Conservation (phyloP, 2,329 filamentous ascomycete species). For the Aspergillus pseudoterreus region DNA sequence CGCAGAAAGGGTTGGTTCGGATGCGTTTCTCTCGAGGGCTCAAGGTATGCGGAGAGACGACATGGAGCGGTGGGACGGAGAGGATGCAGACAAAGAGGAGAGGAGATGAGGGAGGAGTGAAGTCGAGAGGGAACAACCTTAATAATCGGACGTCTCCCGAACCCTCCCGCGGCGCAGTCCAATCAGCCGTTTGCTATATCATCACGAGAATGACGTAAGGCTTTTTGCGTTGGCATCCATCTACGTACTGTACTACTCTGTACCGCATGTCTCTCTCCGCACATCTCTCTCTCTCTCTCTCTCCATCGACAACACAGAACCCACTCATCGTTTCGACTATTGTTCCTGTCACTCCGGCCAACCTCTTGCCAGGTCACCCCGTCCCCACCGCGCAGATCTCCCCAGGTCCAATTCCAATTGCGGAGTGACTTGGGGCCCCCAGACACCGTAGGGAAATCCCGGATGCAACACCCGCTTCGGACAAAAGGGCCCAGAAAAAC, state of each 20-base stretch:
- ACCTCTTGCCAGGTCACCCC: background rate
- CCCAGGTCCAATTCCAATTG: background rate
- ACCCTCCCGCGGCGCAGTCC: background rate
- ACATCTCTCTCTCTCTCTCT: background rate
- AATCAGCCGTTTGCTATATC: background rate
- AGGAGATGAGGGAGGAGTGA: background rate
- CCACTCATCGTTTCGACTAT: too few relatives aligned
- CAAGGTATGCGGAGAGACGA: background rate
- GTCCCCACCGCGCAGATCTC: background rate
- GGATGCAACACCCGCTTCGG: conserved; percentile 1
- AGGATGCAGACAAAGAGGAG: background rate
- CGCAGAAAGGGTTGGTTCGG: background rate
- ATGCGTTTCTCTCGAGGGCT: background rate
- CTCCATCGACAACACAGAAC: background rate
- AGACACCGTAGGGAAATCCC: conserved; percentile 1
- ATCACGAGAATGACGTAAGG: background rate
- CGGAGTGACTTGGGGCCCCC: background rate
- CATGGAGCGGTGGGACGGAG: background rate
- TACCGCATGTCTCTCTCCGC: background rate
- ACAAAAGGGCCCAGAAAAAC: conserved; percentile 1
- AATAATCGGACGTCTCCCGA: background rate
- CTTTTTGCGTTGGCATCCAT: background rate
- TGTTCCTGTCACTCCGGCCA: too few relatives aligned
- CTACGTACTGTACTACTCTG: background rate
- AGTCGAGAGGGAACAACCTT: background rate